A percentile compares a stretch with the other conserved stretches of the same genome.
phyloP scores from a whole-genome alignment of 768 basidiomycete species.

The Lentinula aciculospora region DNA sequence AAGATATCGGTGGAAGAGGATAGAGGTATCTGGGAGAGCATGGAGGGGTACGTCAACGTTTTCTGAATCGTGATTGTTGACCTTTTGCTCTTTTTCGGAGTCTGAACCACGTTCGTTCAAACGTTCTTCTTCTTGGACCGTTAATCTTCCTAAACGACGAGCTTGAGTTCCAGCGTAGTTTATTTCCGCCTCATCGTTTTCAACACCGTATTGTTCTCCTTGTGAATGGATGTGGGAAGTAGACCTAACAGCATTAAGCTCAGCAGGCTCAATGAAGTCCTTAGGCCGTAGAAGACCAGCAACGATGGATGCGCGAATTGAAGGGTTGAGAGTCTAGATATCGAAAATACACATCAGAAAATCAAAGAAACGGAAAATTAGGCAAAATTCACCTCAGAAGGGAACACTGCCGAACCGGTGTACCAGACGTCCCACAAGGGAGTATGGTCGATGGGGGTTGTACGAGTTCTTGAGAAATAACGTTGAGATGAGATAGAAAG shows the following conservation, averaged over 20 bases:
- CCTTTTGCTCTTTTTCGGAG: neutral
- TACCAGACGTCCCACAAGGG: slow-evolving; percentile 72
- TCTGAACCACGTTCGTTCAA: neutral
- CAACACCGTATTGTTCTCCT: neutral
- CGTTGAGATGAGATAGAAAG: slow-evolving; percentile 11
- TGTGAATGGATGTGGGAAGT: neutral
- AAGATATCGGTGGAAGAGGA: slow-evolving; percentile 71
- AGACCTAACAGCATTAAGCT: neutral
- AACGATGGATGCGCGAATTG: slow-evolving; percentile 53
- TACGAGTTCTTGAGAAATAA: slow-evolving; percentile 28
- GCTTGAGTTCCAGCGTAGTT: too few relatives aligned
- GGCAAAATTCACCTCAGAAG: slow-evolving; percentile 50
- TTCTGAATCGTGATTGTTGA: slow-evolving; percentile 5
- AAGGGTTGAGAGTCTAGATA: slow-evolving; percentile 62
- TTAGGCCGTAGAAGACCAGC: slow-evolving; percentile 57
- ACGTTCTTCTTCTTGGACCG: too few relatives aligned
- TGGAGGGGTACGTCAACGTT: slow-evolving; percentile 29
- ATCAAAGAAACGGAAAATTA: neutral
- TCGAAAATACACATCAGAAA: neutral
- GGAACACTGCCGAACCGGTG: slow-evolving; percentile 58
- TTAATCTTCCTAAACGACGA: too few relatives aligned
- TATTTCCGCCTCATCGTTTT: too few relatives aligned
- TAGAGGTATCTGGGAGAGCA: slow-evolving; percentile 68
- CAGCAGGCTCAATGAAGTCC: slow-evolving; percentile 30
- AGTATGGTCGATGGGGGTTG: slow-evolving; percentile 42